Base-by-base conservation (phyloP, 371 early-diverging fungal genomes). In the Nematocida major region DNA sequence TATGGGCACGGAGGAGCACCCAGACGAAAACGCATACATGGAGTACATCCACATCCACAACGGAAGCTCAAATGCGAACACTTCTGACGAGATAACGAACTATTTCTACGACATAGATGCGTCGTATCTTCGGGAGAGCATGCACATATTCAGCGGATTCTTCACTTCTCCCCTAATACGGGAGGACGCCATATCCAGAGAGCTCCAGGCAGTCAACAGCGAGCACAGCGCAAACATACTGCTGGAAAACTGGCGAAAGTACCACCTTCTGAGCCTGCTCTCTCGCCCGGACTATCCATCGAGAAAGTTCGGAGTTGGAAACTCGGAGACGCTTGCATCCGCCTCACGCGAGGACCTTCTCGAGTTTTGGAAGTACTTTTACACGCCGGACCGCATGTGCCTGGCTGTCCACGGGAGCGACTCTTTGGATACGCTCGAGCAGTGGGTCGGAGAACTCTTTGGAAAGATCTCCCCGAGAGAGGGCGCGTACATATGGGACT, bases 1-100 rank as follows among this genome's bases (percentile, higher is more conserved):
- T 83, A 90, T 94, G 92, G 88, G 88, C 0, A 87, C 87, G 20
- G 77, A 73, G 69, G 61, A 62, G 45, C 79, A 78, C 68, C 80
- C 79, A 59, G 79, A 57, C 57, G 81, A 84, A 43, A 73, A 79
- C 66, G 73, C 34, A 18, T 81, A 81, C 38, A 73, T 84, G 49
- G 85, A 89, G 82, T 95, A 89, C 79, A 84, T 97, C 45, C 86
- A 89, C 9, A 87, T 88, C 51, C 90, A 96, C 79, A 91, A 91
- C 47, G 98, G 98, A 22, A 85, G 87, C 51, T 91, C 91, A 2
- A 97, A 97, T 85, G 98, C 98, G 2, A 94, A 89, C 84, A 97
- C 98, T 0, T 85, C 87, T 24, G 84, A 87, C 20, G 91, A 92
- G 65, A 84, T 89, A 66, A 94, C 94, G 48, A 90, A 92, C 81